These are phyloP conservation scores for Plasmodium chabaudi DNA, from an alignment of 169 alveolate genomes.

Conservation along the genomic window DNA sequence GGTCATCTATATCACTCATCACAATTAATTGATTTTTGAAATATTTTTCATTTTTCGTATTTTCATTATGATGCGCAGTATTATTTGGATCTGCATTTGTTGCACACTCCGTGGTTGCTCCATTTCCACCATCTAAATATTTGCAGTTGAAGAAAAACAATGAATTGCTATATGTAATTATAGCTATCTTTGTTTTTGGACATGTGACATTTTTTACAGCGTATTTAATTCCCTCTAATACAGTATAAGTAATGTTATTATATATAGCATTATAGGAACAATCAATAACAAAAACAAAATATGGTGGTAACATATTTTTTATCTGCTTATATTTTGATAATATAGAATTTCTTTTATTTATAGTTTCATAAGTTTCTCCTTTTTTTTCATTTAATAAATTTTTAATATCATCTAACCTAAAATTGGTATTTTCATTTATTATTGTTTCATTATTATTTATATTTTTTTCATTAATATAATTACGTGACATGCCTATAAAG, in stretches of 20 bases:
- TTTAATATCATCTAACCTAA: slow-evolving; percentile 47
- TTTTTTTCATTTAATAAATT: slow-evolving; percentile 30
- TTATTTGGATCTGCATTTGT: neutral
- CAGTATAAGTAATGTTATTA: slow-evolving; percentile 57
- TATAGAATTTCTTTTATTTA: slow-evolving; percentile 37
- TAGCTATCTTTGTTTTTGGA: slow-evolving; percentile 56
- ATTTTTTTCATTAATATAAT: neutral
- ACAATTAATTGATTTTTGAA: slow-evolving; percentile 40
- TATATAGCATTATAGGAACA: slow-evolving; percentile 61
- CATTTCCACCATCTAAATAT: neutral
- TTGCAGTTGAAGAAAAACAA: slow-evolving; percentile 45
- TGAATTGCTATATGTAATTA: slow-evolving; percentile 37
- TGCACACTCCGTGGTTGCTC: neutral
- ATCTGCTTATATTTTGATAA: slow-evolving; percentile 43
- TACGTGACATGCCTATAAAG: neutral
- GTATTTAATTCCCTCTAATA: slow-evolving; percentile 59
- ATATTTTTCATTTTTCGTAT: neutral
- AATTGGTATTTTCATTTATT: slow-evolving; percentile 10
- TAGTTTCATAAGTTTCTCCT: slow-evolving; percentile 30
- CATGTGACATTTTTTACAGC: slow-evolving; percentile 66
- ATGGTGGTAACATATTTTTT: slow-evolving; percentile 57
- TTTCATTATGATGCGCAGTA: neutral
- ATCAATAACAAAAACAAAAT: slow-evolving; percentile 65
- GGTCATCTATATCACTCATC: slow-evolving; percentile 73
- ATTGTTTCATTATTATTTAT: slow-evolving; percentile 11